Evolutionary conservation across 1,284 basidiomycete genomes (phyloP).

Genomic region (Pterulicium gracile): DNA sequence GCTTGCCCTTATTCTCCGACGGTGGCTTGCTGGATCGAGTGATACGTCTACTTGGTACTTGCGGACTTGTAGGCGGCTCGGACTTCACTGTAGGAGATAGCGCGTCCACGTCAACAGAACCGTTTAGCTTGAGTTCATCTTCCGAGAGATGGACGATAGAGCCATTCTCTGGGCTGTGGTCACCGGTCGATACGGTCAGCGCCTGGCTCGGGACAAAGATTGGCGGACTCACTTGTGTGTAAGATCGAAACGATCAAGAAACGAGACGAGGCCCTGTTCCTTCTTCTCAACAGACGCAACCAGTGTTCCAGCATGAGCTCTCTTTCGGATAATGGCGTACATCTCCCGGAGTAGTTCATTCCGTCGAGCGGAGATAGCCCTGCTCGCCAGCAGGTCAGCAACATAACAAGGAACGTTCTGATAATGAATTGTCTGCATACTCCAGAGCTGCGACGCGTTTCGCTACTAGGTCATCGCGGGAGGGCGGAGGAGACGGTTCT

Average conservation of each 20-base stretch:
- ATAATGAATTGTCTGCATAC: too few relatives aligned
- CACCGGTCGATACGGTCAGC: neutral
- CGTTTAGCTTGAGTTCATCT: too few relatives aligned
- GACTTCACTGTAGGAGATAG: neutral
- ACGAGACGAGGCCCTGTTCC: neutral
- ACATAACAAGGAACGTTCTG: too few relatives aligned
- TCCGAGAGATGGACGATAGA: neutral
- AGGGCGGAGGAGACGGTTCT: conserved; percentile 1
- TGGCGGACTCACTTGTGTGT: neutral
- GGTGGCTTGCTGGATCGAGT: neutral
- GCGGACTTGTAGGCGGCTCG: neutral
- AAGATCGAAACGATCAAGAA: neutral
- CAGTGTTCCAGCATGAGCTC: neutral
- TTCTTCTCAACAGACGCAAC: neutral
- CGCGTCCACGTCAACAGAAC: too few relatives aligned
- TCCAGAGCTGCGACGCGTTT: neutral
- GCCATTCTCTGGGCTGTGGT: neutral
- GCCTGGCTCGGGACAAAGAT: neutral
- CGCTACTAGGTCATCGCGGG: neutral
- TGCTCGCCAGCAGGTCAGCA: neutral
- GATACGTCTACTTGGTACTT: neutral
- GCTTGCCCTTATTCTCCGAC: neutral
- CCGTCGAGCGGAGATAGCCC: neutral
- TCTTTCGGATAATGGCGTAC: conserved; percentile 1
- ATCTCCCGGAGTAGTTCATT: neutral